Base-by-base conservation (phyloP, 2,329 filamentous ascomycete genomes). In the Bimuria novae-zelandiae region DNA sequence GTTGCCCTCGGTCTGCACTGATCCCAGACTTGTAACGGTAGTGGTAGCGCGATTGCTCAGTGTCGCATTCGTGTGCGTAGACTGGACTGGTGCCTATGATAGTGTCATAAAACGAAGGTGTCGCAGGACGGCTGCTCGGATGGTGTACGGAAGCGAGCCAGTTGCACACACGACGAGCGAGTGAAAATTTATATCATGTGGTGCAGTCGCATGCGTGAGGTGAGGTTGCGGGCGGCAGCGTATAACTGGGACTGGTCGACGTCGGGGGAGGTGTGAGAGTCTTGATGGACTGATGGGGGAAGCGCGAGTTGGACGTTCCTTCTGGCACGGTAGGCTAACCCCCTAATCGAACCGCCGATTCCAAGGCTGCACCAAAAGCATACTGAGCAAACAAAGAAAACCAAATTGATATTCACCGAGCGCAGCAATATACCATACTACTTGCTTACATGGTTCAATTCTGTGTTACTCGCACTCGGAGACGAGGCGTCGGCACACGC, bases 61-160 rank as follows among this genome's bases (percentile, higher is more conserved):
- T 22, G 25, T 25, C 33, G 22, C 25, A 22, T 41, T 42, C 37
- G 30, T 51, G 21, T 32, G 30, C 55, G 45, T 45, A 39, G 60
- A 49, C 27, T 23, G 51, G 19, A 46, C 37, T 57, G 55, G 61
- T 58, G 59, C 61, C 59, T 71, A 69, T 67, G 64, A 7, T 12
- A 52, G 50, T 57, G 65, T 68, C 68, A 72, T 72, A 64, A 59
- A 62, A 61, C 61, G 56, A 60, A 49, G 56, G 55, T 46, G 62
- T 59, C 60, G 59, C 54, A 53, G 52, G 39, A 53, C n/a, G n/a
- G n/a, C n/a, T n/a, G n/a, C n/a, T 46, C 49, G 41, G 48, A 50
- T 49, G 49, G 49, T 51, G 56, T n/a, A 36, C 36, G 29, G 35
- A 51, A 33, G 46, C 32, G 7, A 37, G 47, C 22, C 41, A 37